Evolutionary conservation across 176 grass and related monocot genomes (phyloP).

Genomic region (Oryza meyeriana): DNA sequence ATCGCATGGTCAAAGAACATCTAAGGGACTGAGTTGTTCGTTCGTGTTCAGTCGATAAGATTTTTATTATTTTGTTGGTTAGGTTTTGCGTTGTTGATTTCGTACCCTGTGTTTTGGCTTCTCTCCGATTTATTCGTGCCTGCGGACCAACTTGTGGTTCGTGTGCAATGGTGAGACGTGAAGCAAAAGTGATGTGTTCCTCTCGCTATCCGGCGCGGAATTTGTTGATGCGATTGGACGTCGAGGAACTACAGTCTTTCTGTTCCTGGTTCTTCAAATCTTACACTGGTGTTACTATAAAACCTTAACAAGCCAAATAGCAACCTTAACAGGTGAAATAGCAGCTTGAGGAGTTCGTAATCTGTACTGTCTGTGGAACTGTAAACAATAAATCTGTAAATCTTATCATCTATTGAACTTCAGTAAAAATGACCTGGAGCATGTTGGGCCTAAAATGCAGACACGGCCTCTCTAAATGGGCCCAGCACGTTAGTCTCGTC

Average conservation of each 20-base stretch:
- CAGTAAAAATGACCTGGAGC: no score
- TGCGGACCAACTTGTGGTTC: slow-evolving; percentile 1
- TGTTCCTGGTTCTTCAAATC: not conserved
- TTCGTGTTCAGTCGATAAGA: not conserved
- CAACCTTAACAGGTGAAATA: no score
- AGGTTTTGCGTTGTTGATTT: not conserved
- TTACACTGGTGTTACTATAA: no score
- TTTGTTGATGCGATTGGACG: slow-evolving; percentile 53
- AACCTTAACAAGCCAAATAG: no score
- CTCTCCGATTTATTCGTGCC: slow-evolving; percentile 22
- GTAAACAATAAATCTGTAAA: no score
- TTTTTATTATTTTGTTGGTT: not conserved
- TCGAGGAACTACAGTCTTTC: slow-evolving; percentile 51
- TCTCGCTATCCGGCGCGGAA: slow-evolving; percentile 67
- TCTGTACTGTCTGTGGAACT: no score
- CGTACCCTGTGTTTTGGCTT: not conserved
- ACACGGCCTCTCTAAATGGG: no score
- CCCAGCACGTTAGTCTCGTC: not conserved
- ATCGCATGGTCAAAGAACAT: slow-evolving; percentile 76
- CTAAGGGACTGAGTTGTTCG: slow-evolving; percentile 73
- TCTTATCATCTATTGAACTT: no score
- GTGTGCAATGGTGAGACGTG: slow-evolving; percentile 19
- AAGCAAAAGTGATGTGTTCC: slow-evolving; percentile 39
- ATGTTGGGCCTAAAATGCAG: no score
- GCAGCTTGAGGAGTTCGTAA: not conserved